Evolutionary conservation across 75 land plant genomes (phyloP).

Genomic region (Pinus albicaulis): DNA sequence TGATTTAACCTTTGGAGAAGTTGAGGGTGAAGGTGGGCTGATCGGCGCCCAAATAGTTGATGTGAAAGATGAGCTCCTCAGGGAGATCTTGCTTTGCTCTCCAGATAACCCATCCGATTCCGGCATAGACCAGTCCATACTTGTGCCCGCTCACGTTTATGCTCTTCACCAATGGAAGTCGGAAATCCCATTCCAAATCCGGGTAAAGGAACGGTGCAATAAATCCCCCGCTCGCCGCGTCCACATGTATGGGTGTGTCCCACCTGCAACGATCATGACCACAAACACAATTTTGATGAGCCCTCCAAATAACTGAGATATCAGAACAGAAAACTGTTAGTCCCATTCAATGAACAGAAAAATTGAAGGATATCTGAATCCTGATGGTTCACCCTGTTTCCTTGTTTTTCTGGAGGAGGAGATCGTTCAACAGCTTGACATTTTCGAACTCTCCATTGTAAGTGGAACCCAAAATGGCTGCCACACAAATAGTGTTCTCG

Average conservation of each 20-base stretch:
- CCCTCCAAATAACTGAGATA: no score
- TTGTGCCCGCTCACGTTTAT: slow-evolving; percentile 58
- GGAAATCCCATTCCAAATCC: slow-evolving; percentile 46
- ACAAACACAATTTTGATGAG: no score
- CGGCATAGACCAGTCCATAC: slow-evolving; percentile 49
- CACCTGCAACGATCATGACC: slow-evolving; percentile 12
- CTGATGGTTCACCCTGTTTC: slow-evolving; percentile 38
- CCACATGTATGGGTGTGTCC: slow-evolving; percentile 41
- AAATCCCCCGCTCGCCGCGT: slow-evolving; percentile 56
- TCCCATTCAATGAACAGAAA: no score
- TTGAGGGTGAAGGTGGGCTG: slow-evolving; percentile 35
- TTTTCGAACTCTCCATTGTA: slow-evolving; percentile 55
- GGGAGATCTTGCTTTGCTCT: slow-evolving; percentile 42
- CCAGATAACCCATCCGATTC: slow-evolving; percentile 52
- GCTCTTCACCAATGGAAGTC: slow-evolving; percentile 42
- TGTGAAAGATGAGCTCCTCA: slow-evolving; percentile 45
- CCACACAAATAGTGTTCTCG: slow-evolving; percentile 45
- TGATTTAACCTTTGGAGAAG: slow-evolving; percentile 38
- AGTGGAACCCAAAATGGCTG: slow-evolving; percentile 46
- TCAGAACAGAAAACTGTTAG: no score
- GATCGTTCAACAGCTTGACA: slow-evolving; percentile 35
- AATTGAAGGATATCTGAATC: no score
- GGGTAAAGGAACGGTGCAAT: slow-evolving; percentile 50
- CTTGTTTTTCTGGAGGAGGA: slow-evolving; percentile 34
- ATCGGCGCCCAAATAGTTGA: slow-evolving; percentile 44